Base-by-base conservation (phyloP, 1,139 yeast species). In the Arxiozyma slooffiae region DNA sequence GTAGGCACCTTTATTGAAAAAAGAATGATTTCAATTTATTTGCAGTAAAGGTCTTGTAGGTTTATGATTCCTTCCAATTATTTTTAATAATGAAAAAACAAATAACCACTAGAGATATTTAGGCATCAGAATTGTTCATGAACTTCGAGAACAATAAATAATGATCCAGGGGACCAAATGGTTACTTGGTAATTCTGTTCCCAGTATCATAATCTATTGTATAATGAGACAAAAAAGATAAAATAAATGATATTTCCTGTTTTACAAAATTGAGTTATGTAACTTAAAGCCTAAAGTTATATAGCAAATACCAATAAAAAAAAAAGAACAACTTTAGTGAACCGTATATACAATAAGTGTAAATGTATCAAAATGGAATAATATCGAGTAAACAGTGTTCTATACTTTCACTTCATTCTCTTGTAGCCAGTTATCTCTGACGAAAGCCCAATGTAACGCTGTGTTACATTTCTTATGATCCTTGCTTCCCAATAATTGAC, bases 401-500 rank as follows among this genome's bases (percentile, higher is more conserved):
- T 51, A 59, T 47, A 57, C 38, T 17, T 38, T 70, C 46, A 83
- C 74, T 57, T 83, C 90, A 46, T 68, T 64, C 62, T 83, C 90
- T 16, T 68, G 66, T 50, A 74, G 73, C 79, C 85, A 81, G 55
- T 74, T 74, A 40, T 71, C 68, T 51, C 75, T 70, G 53, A 71
- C 70, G 55, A 82, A 76, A 71, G 89, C 78, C 94, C 94, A 85
- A 66, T 85, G 94, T 47, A 72, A 67, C 34, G 78, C 70, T 24
- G 74, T 75, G 30, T 63, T 67, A 18, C 57, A 57, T 43, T 64
- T 53, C 53, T 63, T 65, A 49, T 70, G 71, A 42, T 80, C 74
- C 62, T 79, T 81, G 7, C 79, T 77, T 48, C 74, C 75, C 53
- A 69, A 72, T 37, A 70, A 55, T 3, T 83, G 72, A 48, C 94